Evolutionary conservation across 169 alveolate genomes (phyloP), one percentile per base, ranked within the genome.

Genomic region (Babesia divergens): DNA sequence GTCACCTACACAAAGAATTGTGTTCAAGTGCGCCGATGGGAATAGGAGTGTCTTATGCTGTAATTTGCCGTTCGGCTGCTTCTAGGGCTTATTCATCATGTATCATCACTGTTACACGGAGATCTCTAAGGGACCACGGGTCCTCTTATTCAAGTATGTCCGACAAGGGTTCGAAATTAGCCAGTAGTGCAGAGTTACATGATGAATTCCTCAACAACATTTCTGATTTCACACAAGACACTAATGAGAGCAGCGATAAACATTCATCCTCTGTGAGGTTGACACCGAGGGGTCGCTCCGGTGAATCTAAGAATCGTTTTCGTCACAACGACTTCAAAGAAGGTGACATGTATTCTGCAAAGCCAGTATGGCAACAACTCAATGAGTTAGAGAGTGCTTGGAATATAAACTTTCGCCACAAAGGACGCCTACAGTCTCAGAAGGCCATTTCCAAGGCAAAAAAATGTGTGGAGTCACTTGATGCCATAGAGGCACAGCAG

Each of bases 301-400:
- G 29, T 5, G 37, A 31, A 5, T n/a, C 74, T 13, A 77, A 77
- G 59, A 40, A 58, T 2, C 43, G 86, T 11, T 77, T 67, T 34
- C 46, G 65, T 7, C 68, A 55, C n/a, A 49, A 29, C 3, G 46
- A 34, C n/a, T 22, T 67, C 14, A 16, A 38, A 9, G 86, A 77
- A 32, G 69, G 54, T 24, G 86, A 77, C 38, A 68, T 77, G 82
- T 77, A 77, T 40, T 77, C 86, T 26, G 76, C 53, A 32, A 77
- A 77, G 31, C 86, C 86, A n/a, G 86, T 77, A 0, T 77, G 86
- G 86, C 80, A 66, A 68, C 86, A 77, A 38, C 64, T 77, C 42
- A 77, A 77, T 51, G 86, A 77, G 40, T 18, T 77, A 1, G 86
- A 77, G 65, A 67, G 56, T 52, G 47, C 71, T 28, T 77, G 81